Evolutionary conservation across 768 basidiomycete genomes (phyloP), one percentile per base, ranked within the genome.

Genomic region (Piloderma croceum): DNA sequence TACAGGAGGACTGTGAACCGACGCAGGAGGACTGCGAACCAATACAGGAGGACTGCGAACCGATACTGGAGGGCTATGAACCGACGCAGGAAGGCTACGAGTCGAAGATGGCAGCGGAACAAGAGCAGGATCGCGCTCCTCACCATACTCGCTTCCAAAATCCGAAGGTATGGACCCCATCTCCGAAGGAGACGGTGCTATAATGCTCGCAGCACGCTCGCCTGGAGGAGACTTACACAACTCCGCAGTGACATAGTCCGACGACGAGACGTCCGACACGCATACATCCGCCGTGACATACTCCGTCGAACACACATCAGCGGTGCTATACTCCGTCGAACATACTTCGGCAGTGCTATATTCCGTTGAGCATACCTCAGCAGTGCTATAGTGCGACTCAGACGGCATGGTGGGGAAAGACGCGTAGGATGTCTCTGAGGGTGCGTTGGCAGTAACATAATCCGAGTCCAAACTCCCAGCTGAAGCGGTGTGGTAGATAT

Each of bases 331-430:
- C 25, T 76, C 76, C 6, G 72, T 70, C 18, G 65, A 60, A 21
- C 74, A 74, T 13, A 70, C 61, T 18, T 71, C 61, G 27, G 65
- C 79, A 15, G 77, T 80, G 22, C 63, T 58, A 44, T 74, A 84
- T 41, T 71, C 66, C 1, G 69, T 68, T n/a, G 63, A 52, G 5
- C 72, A 74, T 23, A 58, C 46, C 24, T 67, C 65, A n/a, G 61
- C 65, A 1, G 73, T 71, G 25, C 48, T 51, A 38, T 61, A 74
- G 34, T 70, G 70, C 0, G 67, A 71, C 37, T 72, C 68, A 1
- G 75, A 79, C 10, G 79, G 79, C 45, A 80, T 80, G 3, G 73
- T 74, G 1, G 78, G 77, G 41, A 80, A 58, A 5, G 78, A 80
- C 41, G 65, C 66, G 56, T 74, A 78, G 0, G 78, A 80, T 5